Evolutionary conservation across 2,329 filamentous ascomycete genomes (phyloP).

Genomic region (Arthroderma sp.): DNA sequence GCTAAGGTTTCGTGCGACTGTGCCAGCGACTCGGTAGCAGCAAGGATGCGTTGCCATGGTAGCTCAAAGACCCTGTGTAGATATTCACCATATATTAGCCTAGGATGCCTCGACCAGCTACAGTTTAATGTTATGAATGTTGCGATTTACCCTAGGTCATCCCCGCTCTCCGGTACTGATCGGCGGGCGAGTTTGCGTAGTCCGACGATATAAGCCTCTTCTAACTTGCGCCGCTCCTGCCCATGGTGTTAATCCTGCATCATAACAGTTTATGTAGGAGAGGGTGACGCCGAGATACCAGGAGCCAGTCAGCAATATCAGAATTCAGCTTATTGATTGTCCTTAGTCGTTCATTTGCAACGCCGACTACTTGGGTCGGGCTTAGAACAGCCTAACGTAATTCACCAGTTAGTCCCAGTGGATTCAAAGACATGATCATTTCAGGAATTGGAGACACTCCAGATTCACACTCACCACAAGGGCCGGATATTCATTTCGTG

Average conservation of each 20-base stretch:
- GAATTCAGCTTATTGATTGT: constrained; percentile 74
- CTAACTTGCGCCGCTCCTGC: constrained; percentile 82
- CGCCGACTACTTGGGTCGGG: constrained; percentile 65
- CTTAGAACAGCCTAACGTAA: constrained; percentile 56
- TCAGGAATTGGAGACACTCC: background rate
- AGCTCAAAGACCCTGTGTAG: constrained; percentile 64
- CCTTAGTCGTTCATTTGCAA: constrained; percentile 76
- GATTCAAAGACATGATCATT: background rate
- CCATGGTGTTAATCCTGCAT: constrained; percentile 5
- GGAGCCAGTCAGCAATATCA: constrained; percentile 92
- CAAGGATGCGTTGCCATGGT: constrained; percentile 80
- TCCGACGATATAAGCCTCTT: constrained; percentile 75
- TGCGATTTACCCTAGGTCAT: constrained; percentile 64
- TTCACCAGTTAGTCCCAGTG: background rate
- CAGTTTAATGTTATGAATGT: background rate
- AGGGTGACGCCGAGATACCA: constrained; percentile 44
- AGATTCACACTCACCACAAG: constrained; percentile 60
- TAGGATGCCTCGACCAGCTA: constrained; percentile 8
- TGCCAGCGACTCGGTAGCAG: constrained; percentile 66
- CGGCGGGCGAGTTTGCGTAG: constrained; percentile 68
- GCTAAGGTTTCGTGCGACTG: constrained; percentile 71
- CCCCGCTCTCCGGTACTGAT: constrained; percentile 58
- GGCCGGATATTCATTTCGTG: constrained; percentile 80
- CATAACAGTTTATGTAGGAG: background rate
- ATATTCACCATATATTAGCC: constrained; percentile 5